Evolutionary conservation across 148 eudicot genomes (phyloP), one percentile per base, ranked within the genome.

Genomic region (Hydrangea macrophylla): DNA sequence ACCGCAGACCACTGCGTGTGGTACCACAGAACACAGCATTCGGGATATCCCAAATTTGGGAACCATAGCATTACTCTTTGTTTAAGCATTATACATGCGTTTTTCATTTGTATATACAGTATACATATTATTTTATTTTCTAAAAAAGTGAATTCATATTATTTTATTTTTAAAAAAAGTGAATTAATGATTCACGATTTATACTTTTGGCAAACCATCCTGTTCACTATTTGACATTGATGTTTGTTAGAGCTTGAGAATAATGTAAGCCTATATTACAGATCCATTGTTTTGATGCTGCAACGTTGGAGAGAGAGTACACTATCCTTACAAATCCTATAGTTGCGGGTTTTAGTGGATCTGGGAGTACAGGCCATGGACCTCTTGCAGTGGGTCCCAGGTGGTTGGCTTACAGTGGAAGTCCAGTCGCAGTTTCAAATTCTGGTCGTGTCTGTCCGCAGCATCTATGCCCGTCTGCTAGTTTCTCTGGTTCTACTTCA

Each of bases 351-450:
- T 65, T 62, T 74, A 74, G 74, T 62, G 76, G 82, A 67, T 80
- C 81, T 64, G 85, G 85, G 61, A 78, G 82, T 44, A 75, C 84
- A 42, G 98, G 96, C 42, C 75, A 80, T 64, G 98, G 96, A 30
- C 96, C 98, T 45, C 82, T 92, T 67, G 98, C 94, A 58, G 82
- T 92, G 55, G 98, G 98, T 70, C 80, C 96, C 60, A 83, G 98
- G 69, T 92, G 96, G 98, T 67, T 92, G 72, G 98, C 98, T 25
- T 92, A 92, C 62, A 85, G 90, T 73, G 92, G 91, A 61, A 88
- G 81, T 78, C 75, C 73, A 23, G 80, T 87, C 39, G 75, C 83
- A 13, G 56, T 78, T 40, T 69, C 90, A 54, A 74, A 75, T 71
- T 70, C 81, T 33, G 83, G 81, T 7, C 81, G 83, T 59, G 84